Conservation (phyloP, 495 filamentous ascomycete genomes). For the Tuber aestivum region DNA sequence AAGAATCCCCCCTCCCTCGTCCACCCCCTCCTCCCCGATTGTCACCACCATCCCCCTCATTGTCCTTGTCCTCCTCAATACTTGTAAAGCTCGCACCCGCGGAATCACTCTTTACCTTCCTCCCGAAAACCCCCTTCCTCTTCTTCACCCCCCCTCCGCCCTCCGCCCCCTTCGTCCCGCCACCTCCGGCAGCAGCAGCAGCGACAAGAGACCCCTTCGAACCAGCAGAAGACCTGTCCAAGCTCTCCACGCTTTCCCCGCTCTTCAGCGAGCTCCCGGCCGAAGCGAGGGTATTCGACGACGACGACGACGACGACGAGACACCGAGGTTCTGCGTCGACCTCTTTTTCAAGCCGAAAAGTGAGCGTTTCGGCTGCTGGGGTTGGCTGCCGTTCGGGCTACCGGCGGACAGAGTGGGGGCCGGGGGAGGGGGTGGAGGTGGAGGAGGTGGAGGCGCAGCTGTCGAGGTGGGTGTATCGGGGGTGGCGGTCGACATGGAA, state of each 20-base stretch:
- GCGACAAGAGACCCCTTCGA: neutral
- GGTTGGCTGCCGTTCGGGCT: conserved; percentile 1
- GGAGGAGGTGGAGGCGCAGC: conserved; percentile 15
- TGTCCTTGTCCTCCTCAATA: conserved; percentile 32
- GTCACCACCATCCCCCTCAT: conserved; percentile 6
- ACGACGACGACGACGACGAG: conserved; percentile 26
- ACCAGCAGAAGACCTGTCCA: conserved; percentile 19
- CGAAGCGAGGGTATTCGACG: conserved; percentile 28
- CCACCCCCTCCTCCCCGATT: conserved; percentile 10
- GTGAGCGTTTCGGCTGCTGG: conserved; percentile 18
- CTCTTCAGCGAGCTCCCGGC: conserved; percentile 24
- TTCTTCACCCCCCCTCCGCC: conserved; percentile 21
- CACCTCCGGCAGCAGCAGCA: neutral
- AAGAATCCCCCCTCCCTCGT: conserved; percentile 10
- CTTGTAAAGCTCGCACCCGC: conserved; percentile 29
- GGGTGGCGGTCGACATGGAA: conserved; percentile 23
- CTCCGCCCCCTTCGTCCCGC: neutral
- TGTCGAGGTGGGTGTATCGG: neutral
- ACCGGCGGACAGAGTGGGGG: conserved; percentile 23
- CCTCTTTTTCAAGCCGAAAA: conserved; percentile 41
- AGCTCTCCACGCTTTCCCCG: conserved; percentile 34
- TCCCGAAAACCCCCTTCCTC: conserved; percentile 35
- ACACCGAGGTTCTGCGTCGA: conserved; percentile 28
- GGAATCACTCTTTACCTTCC: conserved; percentile 32
- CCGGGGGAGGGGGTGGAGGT: conserved; percentile 14